These are phyloP conservation scores for Fusarium mexicanum DNA, from an alignment of 2,329 filamentous ascomycete genomes.

Conservation along the genomic window DNA sequence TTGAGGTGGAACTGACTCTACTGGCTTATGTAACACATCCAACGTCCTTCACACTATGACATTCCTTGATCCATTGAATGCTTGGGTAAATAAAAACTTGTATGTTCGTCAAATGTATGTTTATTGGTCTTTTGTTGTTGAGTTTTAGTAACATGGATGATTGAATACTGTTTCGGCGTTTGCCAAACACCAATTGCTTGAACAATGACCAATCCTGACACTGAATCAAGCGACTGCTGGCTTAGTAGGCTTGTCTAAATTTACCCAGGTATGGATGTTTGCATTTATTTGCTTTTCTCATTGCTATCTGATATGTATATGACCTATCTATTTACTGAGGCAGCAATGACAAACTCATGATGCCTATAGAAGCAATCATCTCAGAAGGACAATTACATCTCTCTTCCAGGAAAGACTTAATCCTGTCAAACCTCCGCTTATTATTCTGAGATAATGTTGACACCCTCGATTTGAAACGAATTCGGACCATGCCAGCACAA, in stretches of 20 bases:
- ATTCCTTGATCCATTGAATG: neutral
- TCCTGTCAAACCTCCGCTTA: neutral
- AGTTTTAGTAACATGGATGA: neutral
- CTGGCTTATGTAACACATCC: neutral
- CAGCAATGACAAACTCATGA: neutral
- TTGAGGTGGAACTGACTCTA: neutral
- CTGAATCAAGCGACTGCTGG: neutral
- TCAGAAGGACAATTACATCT: neutral
- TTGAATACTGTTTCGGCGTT: neutral
- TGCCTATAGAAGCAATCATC: neutral
- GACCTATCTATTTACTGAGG: neutral
- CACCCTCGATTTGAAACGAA: neutral
- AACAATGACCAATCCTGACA: no score
- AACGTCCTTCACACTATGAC: neutral
- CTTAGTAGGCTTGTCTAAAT: neutral
- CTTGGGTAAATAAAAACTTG: neutral
- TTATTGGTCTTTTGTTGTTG: neutral
- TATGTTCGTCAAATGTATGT: neutral
- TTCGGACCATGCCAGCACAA: neutral
- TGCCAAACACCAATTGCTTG: neutral
- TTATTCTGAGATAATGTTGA: neutral
- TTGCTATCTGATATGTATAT: neutral
- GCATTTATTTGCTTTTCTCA: neutral
- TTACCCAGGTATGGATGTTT: neutral
- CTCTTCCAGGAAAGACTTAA: neutral